Evolutionary conservation across 805 yeast species (phyloP), one percentile per base, ranked within the genome.

Genomic region (Myxozyma neotropica): DNA sequence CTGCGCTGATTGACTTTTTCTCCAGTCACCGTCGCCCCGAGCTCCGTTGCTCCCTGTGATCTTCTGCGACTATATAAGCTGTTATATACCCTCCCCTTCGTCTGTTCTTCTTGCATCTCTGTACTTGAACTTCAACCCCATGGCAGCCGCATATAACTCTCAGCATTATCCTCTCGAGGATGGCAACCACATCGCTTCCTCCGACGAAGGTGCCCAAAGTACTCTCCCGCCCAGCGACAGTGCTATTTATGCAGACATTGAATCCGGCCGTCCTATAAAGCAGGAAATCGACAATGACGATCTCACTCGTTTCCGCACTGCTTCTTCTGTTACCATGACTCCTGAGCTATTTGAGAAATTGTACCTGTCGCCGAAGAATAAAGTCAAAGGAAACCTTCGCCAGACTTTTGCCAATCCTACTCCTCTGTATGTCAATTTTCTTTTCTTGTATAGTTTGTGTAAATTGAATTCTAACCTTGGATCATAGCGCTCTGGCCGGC

Each of bases 321-420:
- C 61, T 6, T 43, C 50, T 42, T 54, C 67, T 15, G 53, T 63
- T 55, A 42, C 52, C n/a, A 64, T 63, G 51, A 46, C 68, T 4
- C 67, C 67, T 1, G 68, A 65, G 54, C 43, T 65, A 24, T 65
- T 65, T 38, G 68, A 65, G 52, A 55, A 57, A 48, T 59, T 64
- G 12, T 65, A 65, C 31, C 55, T 64, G 40, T 53, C 67, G 17
- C 67, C 67, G 19, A 53, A 65, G 48, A 23, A 19, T 13, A 39
- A 46, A 7, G 64, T 56, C 49, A 53, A 57, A 53, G 64, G 63
- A 31, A 44, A 57, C 31, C 59, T 60, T 27, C 53, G 67, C 5
- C 66, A 54, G 53, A 63, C 63, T 4, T 63, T 61, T 36, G 67
- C 63, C 27, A 63, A 63, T 27, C 67, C 67, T 8, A 63, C 67